Evolutionary conservation across 352 stramenopile genomes (phyloP), one percentile per base, ranked within the genome.

Genomic region (Globisporangium parvum): DNA sequence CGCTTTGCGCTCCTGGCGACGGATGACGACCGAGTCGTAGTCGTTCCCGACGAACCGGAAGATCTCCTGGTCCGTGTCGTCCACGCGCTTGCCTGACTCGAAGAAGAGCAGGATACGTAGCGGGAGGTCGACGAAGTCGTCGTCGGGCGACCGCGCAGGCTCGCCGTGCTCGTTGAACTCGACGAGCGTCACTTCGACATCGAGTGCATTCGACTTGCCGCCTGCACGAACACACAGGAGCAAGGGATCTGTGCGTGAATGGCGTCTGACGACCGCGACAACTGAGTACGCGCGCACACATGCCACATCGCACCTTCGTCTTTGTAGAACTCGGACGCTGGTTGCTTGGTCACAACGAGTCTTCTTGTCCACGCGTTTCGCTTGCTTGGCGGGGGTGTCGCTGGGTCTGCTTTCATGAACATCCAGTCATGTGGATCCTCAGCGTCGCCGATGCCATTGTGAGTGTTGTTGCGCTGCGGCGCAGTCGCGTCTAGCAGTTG

Each of bases 31-130:
- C 55, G 80, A 87, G 67, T 94, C 82, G 57, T 90, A 92, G 53
- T 91, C 84, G 53, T 92, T 89, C 20, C 84, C 84, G 21, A 94
- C 80, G 40, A 92, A 89, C 51, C 84, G 75, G 57, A 94, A 93
- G 45, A 94, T 94, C 54, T 94, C 81, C 51, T 92, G 82, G 60
- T 93, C 84, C 46, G 75, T 72, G 55, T 91, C 78, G 45, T 94
- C 84, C 45, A 94, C 84, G 28, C 71, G 70, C 68, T 89, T 91
- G n/a, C 84, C 84, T 14, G 84, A 91, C 65, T 94, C 84, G 45
- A 91, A 94, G 47, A 88, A 91, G 15, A 92, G 73, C 55, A 85
- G 51, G 44, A 93, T 86, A 23, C 82, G 76, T 24, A 94, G 67
- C 21, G 84, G 84, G 41, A 94, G 87, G 55, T 87, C 70, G n/a